Evolutionary conservation across 2,329 filamentous ascomycete genomes (phyloP).

Genomic region (Fusarium phyllophilum): DNA sequence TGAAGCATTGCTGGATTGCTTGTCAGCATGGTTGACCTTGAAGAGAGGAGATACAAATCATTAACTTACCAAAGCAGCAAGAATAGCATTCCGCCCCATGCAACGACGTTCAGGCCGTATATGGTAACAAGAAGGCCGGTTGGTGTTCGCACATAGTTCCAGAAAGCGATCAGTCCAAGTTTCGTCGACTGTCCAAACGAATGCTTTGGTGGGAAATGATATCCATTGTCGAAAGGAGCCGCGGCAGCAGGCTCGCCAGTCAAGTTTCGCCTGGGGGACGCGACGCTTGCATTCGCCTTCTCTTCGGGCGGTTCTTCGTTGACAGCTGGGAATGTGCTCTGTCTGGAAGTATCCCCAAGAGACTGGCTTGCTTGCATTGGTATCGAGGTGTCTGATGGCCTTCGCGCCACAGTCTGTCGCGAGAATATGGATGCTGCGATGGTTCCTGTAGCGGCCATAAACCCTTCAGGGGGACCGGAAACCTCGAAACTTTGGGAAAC

Average conservation of each 20-base stretch:
- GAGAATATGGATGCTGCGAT: constrained; percentile 55
- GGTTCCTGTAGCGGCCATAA: constrained; percentile 59
- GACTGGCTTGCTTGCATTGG: constrained; percentile 27
- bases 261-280: constrained; percentile 11
- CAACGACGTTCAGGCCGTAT: constrained; percentile 84
- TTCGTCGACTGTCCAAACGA: constrained; percentile 67
- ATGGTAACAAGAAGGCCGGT: constrained; percentile 80
- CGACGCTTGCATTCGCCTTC: background rate
- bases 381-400: constrained; percentile 31
- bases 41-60: background rate
- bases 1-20: constrained; percentile 45
- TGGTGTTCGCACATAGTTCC: constrained; percentile 78
- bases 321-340: constrained; percentile 30
- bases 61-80: constrained; percentile 76
- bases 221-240: constrained; percentile 68
- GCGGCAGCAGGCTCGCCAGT: constrained; percentile 44
- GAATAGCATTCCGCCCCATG: constrained; percentile 93
- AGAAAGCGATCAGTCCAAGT: constrained; percentile 70
- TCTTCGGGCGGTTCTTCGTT: constrained; percentile 35
- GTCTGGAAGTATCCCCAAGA: constrained; percentile 40
- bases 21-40: constrained; percentile 10
- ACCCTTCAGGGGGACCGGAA: constrained; percentile 58
- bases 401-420: constrained; percentile 34
- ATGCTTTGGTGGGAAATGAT: constrained; percentile 72
- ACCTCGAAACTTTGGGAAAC: constrained; percentile 54